Conservation (phyloP, 306 rosid genomes). For the Mucuna pruriens region DNA sequence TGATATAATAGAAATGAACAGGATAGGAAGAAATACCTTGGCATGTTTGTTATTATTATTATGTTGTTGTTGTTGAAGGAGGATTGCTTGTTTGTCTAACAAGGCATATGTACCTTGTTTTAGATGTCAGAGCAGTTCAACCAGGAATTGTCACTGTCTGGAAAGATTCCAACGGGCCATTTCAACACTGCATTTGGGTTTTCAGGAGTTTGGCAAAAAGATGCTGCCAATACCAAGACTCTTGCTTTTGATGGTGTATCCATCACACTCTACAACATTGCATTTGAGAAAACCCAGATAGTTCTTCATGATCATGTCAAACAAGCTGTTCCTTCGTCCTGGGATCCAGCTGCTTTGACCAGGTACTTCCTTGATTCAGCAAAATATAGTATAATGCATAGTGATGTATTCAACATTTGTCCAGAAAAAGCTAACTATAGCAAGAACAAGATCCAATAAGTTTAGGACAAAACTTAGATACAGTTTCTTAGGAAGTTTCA, state of each 20-base stretch:
- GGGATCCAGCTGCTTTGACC: conserved; percentile 88
- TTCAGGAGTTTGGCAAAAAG: conserved; percentile 79
- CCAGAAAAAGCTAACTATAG: not conserved
- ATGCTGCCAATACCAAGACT: conserved; percentile 79
- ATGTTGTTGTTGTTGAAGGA: not conserved
- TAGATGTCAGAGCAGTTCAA: conserved; percentile 94
- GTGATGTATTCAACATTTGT: conserved; percentile 4
- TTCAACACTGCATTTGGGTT: conserved; percentile 81
- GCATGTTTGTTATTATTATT: not conserved
- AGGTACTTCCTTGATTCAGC: conserved; percentile 53
- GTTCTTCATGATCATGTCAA: conserved; percentile 66
- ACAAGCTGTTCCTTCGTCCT: conserved; percentile 79
- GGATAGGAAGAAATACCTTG: not conserved
- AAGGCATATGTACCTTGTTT: not conserved
- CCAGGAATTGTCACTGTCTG: conserved; percentile 75
- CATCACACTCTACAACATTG: conserved; percentile 70
- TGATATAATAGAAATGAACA: not conserved
- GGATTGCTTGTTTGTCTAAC: conserved; percentile 19
- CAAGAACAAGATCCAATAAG: not conserved
- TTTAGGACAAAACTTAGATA: too few species aligned
- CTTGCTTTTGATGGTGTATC: conserved; percentile 82
- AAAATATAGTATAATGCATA: not conserved
- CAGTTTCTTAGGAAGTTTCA: too few species aligned
- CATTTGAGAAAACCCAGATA: conserved; percentile 69
- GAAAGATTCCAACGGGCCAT: conserved; percentile 86